phyloP scores from a whole-genome alignment of 768 basidiomycete species.

The Mycena latifolia region DNA sequence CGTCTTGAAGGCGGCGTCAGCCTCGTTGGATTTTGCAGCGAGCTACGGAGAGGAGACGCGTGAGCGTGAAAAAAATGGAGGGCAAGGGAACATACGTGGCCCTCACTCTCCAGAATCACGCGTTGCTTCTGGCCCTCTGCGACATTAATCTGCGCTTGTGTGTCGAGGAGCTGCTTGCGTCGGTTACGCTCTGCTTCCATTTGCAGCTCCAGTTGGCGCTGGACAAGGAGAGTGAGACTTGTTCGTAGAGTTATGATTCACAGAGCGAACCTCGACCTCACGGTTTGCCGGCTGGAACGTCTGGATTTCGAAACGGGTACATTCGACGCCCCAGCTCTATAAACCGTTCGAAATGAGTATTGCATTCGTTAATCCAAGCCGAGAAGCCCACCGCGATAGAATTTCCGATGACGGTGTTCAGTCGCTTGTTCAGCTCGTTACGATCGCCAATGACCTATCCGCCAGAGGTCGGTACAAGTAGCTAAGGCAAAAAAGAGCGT shows the following conservation, averaged over 20 bases:
- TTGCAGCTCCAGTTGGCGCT: constrained; percentile 72
- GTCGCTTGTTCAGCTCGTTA: constrained; percentile 63
- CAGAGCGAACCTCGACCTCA: constrained; percentile 62
- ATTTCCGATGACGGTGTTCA: constrained; percentile 62
- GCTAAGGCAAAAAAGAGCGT: too few relatives aligned
- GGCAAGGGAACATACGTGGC: constrained; percentile 50
- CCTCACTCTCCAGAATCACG: constrained; percentile 68
- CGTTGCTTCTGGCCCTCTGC: constrained; percentile 71
- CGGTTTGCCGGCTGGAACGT: constrained; percentile 70
- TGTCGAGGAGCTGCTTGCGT: constrained; percentile 68
- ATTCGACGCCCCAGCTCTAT: constrained; percentile 69
- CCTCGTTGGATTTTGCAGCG: constrained; percentile 64
- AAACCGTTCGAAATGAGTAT: background rate
- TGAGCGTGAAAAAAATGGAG: background rate
- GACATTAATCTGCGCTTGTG: constrained; percentile 68
- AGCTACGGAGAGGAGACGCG: constrained; percentile 42
- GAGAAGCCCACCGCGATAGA: constrained; percentile 54
- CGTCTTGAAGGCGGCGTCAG: constrained; percentile 65
- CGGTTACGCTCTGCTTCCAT: constrained; percentile 71
- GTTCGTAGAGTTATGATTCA: background rate
- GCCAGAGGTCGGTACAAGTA: too few relatives aligned
- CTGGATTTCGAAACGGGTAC: constrained; percentile 70
- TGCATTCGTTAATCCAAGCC: background rate
- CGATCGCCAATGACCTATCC: constrained; percentile 61
- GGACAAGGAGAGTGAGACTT: background rate